Evolutionary conservation across 768 basidiomycete species (phyloP), one percentile per base, ranked within the genome.

Genomic region (Glaciozyma antarctica): DNA sequence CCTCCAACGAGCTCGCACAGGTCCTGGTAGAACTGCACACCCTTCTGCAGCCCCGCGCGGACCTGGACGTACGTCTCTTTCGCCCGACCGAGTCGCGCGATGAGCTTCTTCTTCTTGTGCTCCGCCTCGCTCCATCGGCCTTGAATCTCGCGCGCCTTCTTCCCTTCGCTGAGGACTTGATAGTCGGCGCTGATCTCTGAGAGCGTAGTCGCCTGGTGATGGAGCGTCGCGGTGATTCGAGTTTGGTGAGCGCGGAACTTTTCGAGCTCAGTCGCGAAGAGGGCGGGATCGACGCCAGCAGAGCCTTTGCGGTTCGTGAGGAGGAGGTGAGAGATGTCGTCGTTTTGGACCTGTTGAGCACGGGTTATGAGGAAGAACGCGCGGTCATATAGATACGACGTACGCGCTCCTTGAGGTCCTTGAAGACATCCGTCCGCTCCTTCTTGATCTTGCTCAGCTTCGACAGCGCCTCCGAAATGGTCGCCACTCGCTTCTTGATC

Each of bases 391-490:
- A 47, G 53, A 32, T 10, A 28, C 43, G 48, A 32, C 72, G 12
- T 61, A 91, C 93, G 84, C 94, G 95, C 52, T 97, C 93, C 76
- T 98, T 99, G 57, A 99, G 79, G 74, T 98, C 95, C 75, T 88
- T 92, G 61, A 98, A 77, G 0, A 91, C 85, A 71, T 93, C 88
- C 16, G 82, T 83, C 57, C 94, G 80, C 78, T 98, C 94, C 63
- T 84, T 83, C 53, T 85, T 81, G 66, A 99, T 86, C 79, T 90
- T 88, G 76, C 83, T 85, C 57, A 98, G 75, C 72, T 85, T 80
- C 32, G 84, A 85, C 21, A 98, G 76, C 57, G 85, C 79, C 64
- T 93, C 87, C 69, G 89, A 88, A 64, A 91, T 86, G 73, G 87
- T 86, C 3, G 79, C 78, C 0, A 92, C 86, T 62, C 82, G 81